Evolutionary conservation across 345 rosid species (phyloP).

Genomic region (Populus deltoides): DNA sequence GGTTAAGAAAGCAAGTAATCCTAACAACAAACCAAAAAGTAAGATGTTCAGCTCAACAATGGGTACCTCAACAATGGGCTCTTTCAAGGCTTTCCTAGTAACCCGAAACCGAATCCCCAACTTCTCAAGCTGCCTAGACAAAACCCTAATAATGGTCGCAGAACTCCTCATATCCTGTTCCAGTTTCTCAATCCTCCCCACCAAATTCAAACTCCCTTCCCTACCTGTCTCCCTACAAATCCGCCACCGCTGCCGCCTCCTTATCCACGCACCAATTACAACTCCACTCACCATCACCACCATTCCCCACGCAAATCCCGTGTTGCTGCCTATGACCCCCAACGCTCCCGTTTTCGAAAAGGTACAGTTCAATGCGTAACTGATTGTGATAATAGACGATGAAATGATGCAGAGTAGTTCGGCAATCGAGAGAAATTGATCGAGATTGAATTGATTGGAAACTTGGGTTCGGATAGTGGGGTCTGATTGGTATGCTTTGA

Average conservation of each 20-base stretch:
- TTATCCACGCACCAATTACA: conserved; percentile 56
- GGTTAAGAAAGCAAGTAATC: background rate
- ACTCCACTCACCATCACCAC: conserved; percentile 55
- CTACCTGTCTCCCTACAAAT: conserved; percentile 42
- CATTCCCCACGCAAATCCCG: conserved; percentile 50
- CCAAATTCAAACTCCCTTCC: conserved; percentile 43
- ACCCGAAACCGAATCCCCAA: conserved; percentile 82
- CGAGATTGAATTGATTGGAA: conserved; percentile 35
- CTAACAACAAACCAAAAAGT: background rate
- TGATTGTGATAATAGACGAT: conserved; percentile 46
- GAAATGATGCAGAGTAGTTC: conserved; percentile 61
- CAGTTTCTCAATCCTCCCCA: conserved; percentile 70
- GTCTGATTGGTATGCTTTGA: conserved; percentile 19
- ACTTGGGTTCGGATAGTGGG: background rate
- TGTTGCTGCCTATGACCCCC: conserved; percentile 50
- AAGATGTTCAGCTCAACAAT: background rate
- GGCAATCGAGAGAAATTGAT: conserved; percentile 44
- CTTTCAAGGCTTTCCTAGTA: conserved; percentile 68
- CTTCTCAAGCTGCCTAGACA: conserved; percentile 90
- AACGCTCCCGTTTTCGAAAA: conserved; percentile 29
- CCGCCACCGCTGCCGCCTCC: conserved; percentile 76
- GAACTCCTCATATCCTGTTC: conserved; percentile 80
- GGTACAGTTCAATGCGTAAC: conserved; percentile 47
- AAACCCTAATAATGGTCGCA: conserved; percentile 52
- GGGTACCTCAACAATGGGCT: conserved; percentile 73